Evolutionary conservation across 768 basidiomycete genomes (phyloP).

Genomic region (Boletus barrowsii): DNA sequence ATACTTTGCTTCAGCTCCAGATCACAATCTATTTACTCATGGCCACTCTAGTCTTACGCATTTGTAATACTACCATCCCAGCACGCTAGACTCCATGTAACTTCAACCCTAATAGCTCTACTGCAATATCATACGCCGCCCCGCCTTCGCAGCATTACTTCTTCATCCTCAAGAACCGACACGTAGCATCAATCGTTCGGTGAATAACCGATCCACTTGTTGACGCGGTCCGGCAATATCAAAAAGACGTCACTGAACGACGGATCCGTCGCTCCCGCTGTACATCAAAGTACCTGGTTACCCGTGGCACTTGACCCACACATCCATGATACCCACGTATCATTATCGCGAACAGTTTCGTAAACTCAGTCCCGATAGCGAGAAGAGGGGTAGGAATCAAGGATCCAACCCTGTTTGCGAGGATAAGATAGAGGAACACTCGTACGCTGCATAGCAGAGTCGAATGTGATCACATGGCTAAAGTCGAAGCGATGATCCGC

Average conservation of each 20-base stretch:
- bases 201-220: conserved; percentile 24
- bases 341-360: conserved; percentile 27
- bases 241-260: conserved; percentile 36
- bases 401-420: conserved; percentile 25
- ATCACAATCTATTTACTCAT: conserved; percentile 6
- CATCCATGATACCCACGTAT: conserved; percentile 3
- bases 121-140: background rate
- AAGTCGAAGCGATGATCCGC: conserved; percentile 21
- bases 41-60: conserved; percentile 2
- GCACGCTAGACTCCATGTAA: background rate
- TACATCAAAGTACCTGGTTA: background rate
- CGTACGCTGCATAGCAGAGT: conserved; percentile 26
- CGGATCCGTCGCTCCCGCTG: conserved; percentile 32
- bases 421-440: conserved; percentile 11
- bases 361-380: conserved; percentile 38
- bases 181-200: conserved; percentile 17
- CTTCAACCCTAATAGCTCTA: background rate
- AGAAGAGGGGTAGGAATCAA: conserved; percentile 32
- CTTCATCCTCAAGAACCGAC: conserved; percentile 17
- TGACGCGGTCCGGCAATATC: conserved; percentile 30
- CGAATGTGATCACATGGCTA: conserved; percentile 26
- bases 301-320: background rate
- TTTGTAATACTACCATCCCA: conserved; percentile 18
- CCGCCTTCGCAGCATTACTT: background rate
- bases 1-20: background rate